These are phyloP conservation scores for Phanerochaete sordida DNA, from an alignment of 768 basidiomycete species.

Conservation along the genomic window DNA sequence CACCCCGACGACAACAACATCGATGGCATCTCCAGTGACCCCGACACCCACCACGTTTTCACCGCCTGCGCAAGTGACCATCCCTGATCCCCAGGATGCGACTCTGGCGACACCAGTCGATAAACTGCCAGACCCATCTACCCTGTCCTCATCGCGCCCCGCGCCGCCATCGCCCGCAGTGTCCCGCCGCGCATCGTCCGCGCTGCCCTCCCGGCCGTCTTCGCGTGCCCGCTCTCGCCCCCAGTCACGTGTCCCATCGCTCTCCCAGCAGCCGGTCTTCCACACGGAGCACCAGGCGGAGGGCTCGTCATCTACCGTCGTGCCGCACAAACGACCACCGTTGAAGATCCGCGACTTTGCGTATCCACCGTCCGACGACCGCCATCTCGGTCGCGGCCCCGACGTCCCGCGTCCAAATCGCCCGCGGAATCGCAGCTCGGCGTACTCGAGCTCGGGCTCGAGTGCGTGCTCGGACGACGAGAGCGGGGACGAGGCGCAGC, in stretches of 20 bases:
- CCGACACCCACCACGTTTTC: constrained; percentile 11
- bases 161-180: constrained; percentile 58
- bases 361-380: constrained; percentile 36
- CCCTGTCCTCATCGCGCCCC: constrained; percentile 48
- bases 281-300: constrained; percentile 29
- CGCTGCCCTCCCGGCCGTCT: constrained; percentile 27
- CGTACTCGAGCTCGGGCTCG: constrained; percentile 21
- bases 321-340: constrained; percentile 15
- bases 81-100: constrained; percentile 19
- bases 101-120: constrained; percentile 29
- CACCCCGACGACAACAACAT: constrained; percentile 21
- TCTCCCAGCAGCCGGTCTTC: constrained; percentile 30
- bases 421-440: constrained; percentile 27
- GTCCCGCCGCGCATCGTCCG: constrained; percentile 42
- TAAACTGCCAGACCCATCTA: constrained; percentile 24
- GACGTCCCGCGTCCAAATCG: constrained; percentile 38
- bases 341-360: constrained; percentile 52
- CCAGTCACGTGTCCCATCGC: constrained; percentile 36
- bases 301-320: constrained; percentile 23
- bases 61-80: constrained; percentile 16
- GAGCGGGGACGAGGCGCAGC: constrained; percentile 19
- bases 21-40: constrained; percentile 16
- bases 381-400: constrained; percentile 40
- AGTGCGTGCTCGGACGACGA: constrained; percentile 20
- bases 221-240: constrained; percentile 31